Conservation (phyloP, 2,329 filamentous ascomycete species). For the Penicillium occitanis region DNA sequence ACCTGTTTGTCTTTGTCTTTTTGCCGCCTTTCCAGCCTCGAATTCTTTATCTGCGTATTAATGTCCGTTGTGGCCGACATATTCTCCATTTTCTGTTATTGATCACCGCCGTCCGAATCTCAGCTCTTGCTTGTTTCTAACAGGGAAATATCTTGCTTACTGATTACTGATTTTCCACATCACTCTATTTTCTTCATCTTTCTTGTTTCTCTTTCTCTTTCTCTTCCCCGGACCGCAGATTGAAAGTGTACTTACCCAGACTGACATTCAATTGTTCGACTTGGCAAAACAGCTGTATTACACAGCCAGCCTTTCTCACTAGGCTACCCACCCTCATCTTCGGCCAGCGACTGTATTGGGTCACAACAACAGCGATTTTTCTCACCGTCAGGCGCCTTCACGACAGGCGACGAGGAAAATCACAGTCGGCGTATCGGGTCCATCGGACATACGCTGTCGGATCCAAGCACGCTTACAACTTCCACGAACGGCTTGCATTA, state of each 20-base stretch:
- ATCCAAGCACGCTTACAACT: slow-evolving; percentile 37
- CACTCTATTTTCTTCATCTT: neutral
- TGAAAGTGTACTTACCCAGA: neutral
- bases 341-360: slow-evolving; percentile 43
- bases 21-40: slow-evolving; percentile 4
- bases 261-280: slow-evolving; percentile 1
- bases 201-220: slow-evolving; percentile 20
- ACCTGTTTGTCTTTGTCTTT: neutral
- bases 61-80: neutral
- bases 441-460: slow-evolving; percentile 48
- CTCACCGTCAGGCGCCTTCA: slow-evolving; percentile 36
- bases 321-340: slow-evolving; percentile 38
- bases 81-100: slow-evolving; percentile 1
- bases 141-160: neutral
- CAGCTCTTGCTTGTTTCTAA: neutral
- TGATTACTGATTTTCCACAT: neutral
- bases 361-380: slow-evolving; percentile 33
- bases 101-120: neutral
- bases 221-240: slow-evolving; percentile 10
- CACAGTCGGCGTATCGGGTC: slow-evolving; percentile 52
- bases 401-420: slow-evolving; percentile 45
- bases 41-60: slow-evolving; percentile 1
- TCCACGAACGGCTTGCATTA: slow-evolving; percentile 54
- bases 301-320: slow-evolving; percentile 38
- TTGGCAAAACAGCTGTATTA: slow-evolving; percentile 33